Evolutionary conservation across 108 stramenopile species (phyloP).

Genomic region (Cyclotella cryptica): DNA sequence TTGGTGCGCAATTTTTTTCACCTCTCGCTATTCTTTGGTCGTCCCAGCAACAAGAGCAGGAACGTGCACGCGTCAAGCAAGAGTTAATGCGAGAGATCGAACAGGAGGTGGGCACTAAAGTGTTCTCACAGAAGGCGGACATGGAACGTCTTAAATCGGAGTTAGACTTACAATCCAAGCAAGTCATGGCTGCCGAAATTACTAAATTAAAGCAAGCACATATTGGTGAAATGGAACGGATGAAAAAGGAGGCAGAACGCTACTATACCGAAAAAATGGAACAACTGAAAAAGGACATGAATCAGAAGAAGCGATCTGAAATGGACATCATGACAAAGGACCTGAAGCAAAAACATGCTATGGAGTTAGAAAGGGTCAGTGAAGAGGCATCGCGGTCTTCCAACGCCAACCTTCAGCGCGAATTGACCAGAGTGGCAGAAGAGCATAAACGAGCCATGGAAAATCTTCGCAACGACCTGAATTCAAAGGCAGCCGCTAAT

Average conservation of each 20-base stretch:
- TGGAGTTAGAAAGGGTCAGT: slow-evolving; percentile 7
- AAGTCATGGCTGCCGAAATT: slow-evolving; percentile 17
- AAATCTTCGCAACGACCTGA: slow-evolving; percentile 31
- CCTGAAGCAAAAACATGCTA: slow-evolving; percentile 10
- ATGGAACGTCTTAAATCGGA: slow-evolving; percentile 24
- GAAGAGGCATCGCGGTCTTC: slow-evolving; percentile 1
- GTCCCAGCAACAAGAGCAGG: slow-evolving; percentile 13
- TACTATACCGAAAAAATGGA: slow-evolving; percentile 22
- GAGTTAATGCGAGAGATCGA: slow-evolving; percentile 29
- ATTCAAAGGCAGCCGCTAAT: slow-evolving; percentile 4
- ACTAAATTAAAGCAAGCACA: slow-evolving; percentile 27
- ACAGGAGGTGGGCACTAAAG: slow-evolving; percentile 18
- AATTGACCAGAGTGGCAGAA: slow-evolving; percentile 15
- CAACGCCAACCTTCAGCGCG: neutral
- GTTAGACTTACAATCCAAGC: neutral
- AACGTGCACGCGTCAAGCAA: slow-evolving; percentile 29
- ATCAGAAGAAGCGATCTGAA: slow-evolving; percentile 13
- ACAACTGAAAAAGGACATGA: slow-evolving; percentile 16
- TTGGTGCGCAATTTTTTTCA: neutral
- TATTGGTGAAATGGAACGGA: slow-evolving; percentile 22
- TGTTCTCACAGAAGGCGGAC: slow-evolving; percentile 31
- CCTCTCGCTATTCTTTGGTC: neutral
- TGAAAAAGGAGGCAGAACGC: slow-evolving; percentile 13
- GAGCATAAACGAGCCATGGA: slow-evolving; percentile 26
- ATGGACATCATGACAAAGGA: slow-evolving; percentile 8